These are phyloP conservation scores for Ophiocordyceps australis DNA, from an alignment of 2,329 filamentous ascomycete species.

Conservation along the genomic window DNA sequence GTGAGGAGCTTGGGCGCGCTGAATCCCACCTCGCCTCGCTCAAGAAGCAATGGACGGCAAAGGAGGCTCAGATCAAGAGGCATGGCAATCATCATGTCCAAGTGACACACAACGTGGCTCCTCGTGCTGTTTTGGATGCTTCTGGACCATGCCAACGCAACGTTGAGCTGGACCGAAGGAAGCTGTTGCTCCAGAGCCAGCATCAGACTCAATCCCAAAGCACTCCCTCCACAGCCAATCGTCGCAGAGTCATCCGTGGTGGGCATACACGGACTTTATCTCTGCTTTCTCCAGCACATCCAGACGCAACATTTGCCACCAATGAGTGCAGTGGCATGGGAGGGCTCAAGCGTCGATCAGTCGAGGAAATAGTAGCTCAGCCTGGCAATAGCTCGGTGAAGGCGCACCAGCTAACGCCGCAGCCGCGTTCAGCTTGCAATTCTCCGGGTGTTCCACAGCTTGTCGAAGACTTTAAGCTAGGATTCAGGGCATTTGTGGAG, in stretches of 20 bases:
- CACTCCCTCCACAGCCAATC: constrained; percentile 20
- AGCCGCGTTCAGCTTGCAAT: constrained; percentile 28
- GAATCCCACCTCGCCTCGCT: constrained; percentile 59
- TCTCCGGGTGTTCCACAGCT: constrained; percentile 49
- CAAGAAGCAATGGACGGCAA: constrained; percentile 67
- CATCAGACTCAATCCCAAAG: constrained; percentile 25
- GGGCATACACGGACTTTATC: constrained; percentile 52
- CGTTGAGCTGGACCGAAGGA: constrained; percentile 55
- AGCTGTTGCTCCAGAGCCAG: constrained; percentile 39
- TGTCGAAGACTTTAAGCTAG: constrained; percentile 75
- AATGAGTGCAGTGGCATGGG: constrained; percentile 18
- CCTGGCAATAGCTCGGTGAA: too few species aligned
- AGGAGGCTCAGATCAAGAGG: constrained; percentile 62
- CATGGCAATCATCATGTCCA: constrained; percentile 17
- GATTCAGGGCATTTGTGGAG: constrained; percentile 86
- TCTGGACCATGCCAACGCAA: constrained; percentile 18
- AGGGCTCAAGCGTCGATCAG: constrained; percentile 11
- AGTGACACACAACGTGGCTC: constrained; percentile 1
- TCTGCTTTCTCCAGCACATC: constrained; percentile 53
- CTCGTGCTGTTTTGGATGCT: constrained; percentile 8
- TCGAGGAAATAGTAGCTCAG: too few species aligned
- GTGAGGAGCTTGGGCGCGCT: constrained; percentile 72
- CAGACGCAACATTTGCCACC: constrained; percentile 21
- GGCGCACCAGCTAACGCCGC: constrained; percentile 31
- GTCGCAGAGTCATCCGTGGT: constrained; percentile 50